Conservation (phyloP, 2,329 filamentous ascomycete species). For the Fusarium torreyae region DNA sequence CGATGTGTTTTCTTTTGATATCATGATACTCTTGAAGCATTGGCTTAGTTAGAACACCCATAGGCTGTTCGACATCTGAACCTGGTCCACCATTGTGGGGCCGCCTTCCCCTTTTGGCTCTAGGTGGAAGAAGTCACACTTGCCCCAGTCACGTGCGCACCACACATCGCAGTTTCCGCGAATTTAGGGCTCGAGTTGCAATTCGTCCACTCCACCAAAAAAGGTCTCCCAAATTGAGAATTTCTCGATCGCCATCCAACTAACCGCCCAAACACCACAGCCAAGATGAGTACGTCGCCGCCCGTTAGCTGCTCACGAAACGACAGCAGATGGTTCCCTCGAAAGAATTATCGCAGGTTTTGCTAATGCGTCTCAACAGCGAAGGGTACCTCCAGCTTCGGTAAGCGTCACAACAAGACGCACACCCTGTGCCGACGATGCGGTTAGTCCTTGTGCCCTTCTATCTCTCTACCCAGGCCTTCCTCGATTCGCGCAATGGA, state of each 20-base stretch:
- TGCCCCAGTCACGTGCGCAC: constrained; percentile 47
- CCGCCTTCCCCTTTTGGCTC: background rate
- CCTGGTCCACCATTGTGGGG: background rate
- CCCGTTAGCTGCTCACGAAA: constrained; percentile 32
- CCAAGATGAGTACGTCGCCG: constrained; percentile 71
- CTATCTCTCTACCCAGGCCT: constrained; percentile 29
- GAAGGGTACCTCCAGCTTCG: constrained; percentile 72
- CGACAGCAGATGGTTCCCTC: constrained; percentile 39
- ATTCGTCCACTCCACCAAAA: constrained; percentile 57
- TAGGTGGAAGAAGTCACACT: background rate
- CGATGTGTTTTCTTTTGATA: background rate
- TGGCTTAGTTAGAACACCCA: background rate
- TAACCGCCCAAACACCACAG: constrained; percentile 61
- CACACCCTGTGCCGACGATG: constrained; percentile 98
- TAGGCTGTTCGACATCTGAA: background rate
- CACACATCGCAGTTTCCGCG: constrained; percentile 40
- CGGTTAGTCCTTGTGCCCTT: constrained; percentile 75
- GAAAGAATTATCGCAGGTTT: constrained; percentile 26
- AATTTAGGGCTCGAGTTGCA: constrained; percentile 54
- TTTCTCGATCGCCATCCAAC: constrained; percentile 57
- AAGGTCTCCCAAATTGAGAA: constrained; percentile 56
- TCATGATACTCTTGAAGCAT: background rate
- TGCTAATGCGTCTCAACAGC: constrained; percentile 58
- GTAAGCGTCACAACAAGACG: constrained; percentile 93
- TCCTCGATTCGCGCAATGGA: constrained; percentile 32